A percentile compares a stretch with the other conserved stretches of the same genome.
These are phyloP conservation scores for Populus nigra DNA, from an alignment of 345 rosid species.

Conservation along the genomic window DNA sequence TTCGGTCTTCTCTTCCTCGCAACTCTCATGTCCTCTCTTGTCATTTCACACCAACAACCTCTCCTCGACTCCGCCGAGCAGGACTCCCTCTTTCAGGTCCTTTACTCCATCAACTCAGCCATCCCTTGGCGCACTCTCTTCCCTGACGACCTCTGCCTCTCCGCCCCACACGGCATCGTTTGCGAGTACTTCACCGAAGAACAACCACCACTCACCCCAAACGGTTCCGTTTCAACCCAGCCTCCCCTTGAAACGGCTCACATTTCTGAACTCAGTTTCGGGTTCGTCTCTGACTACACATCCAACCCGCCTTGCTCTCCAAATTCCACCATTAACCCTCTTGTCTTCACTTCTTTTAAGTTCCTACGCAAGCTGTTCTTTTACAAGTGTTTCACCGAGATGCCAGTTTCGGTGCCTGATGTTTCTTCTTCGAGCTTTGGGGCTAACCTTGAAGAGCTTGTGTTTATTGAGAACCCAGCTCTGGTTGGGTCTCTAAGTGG, in stretches of 20 bases:
- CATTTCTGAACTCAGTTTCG: constrained; percentile 56
- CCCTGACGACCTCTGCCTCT: constrained; percentile 59
- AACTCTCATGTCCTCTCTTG: constrained; percentile 11
- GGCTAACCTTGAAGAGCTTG: constrained; percentile 50
- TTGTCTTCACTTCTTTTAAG: constrained; percentile 49
- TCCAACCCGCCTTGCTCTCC: constrained; percentile 63
- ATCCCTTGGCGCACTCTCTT: constrained; percentile 57
- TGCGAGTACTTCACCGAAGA: constrained; percentile 43
- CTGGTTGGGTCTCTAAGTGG: constrained; percentile 39
- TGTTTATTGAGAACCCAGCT: constrained; percentile 56
- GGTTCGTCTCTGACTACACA: constrained; percentile 55
- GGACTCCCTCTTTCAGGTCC: constrained; percentile 49
- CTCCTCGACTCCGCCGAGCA: constrained; percentile 52
- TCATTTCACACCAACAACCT: constrained; percentile 29
- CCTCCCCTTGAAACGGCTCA: constrained; percentile 28
- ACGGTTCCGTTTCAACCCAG: constrained; percentile 6
- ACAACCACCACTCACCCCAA: constrained; percentile 5
- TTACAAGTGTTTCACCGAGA: constrained; percentile 57
- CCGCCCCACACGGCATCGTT: constrained; percentile 65
- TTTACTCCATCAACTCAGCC: constrained; percentile 47
- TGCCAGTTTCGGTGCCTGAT: constrained; percentile 30
- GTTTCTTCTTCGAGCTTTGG: constrained; percentile 37
- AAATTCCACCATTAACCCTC: constrained; percentile 50
- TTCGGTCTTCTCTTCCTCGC: constrained; percentile 23
- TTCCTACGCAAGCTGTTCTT: constrained; percentile 59